Base-by-base conservation (phyloP, 148 eudicot genomes). In the Camellia japonica region DNA sequence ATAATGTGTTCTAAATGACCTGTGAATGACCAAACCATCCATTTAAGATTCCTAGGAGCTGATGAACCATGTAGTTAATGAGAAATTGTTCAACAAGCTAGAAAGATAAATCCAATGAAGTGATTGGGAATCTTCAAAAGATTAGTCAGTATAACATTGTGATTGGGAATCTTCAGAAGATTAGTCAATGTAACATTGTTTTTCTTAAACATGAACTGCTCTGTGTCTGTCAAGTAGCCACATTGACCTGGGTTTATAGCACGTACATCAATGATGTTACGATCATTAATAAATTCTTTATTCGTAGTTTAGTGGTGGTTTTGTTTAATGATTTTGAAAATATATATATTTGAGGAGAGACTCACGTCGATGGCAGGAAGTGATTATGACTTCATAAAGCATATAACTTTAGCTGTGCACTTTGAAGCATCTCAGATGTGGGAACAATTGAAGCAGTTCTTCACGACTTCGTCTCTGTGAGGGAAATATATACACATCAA, bases 371-470 rank as follows among this genome's bases (percentile, higher is more conserved):
- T 8, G 23, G 41, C 61, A 44, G 79, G 20, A 1, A 20, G 23
- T 63, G 42, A 49, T 20, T 49, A 47, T 20, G n/a, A 7, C 54
- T 61, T 64, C 71, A 77, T 64, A 54, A 38, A 62, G 30, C 78
- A 58, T 47, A 58, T 6, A 20, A 74, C 38, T 30, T 84, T 78
- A 95, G 87, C 97, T 93, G 86, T 95, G 98, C 77, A 95, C 97
- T 89, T 95, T 95, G 83, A 95, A 93, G 89, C 97, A 91, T 75
- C 64, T 75, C 51, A 95, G 79, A 82, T 79, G 80, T 7, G 98
- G 97, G 82, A 95, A 95, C 82, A 93, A 3, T 74, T 86, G 88
- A 67, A 95, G 92, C 77, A 95, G 88, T 79, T 95, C 89, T 80
- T 86, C 94, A 68, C 84, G 93, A 75, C 88, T 90, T 56, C 98